phyloP scores from a whole-genome alignment of 441 rosid genomes.

The Flueggea neowawraea region DNA sequence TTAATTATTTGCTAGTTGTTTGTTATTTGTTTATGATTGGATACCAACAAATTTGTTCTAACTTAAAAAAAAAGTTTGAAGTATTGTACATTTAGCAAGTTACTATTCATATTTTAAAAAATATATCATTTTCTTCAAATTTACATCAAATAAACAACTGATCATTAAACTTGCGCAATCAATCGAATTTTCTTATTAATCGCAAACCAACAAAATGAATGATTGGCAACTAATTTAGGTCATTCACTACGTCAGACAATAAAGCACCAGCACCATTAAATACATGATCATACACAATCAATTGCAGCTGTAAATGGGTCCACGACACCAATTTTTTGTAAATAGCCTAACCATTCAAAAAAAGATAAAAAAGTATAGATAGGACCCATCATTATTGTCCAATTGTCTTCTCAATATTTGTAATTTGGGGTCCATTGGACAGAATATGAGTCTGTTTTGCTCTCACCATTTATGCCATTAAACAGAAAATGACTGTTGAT shows the following conservation, averaged over 20 bases:
- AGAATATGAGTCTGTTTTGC: background rate
- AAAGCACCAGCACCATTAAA: background rate
- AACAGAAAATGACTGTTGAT: conserved; percentile 25
- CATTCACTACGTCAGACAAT: conserved; percentile 4
- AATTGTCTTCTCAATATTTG: background rate
- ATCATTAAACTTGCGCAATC: too few species aligned
- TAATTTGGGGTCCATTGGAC: conserved; percentile 3
- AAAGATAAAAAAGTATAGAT: background rate
- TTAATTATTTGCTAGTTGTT: too few species aligned
- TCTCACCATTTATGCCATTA: conserved; percentile 5
- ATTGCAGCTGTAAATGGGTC: conserved; percentile 8
- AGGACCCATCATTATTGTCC: conserved; percentile 8
- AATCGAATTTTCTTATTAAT: too few species aligned
- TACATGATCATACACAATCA: background rate
- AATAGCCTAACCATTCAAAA: conserved; percentile 5
- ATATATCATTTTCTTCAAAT: too few species aligned
- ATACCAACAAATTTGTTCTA: too few species aligned
- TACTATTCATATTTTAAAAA: too few species aligned
- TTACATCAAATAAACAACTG: too few species aligned
- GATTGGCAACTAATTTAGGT: conserved; percentile 10
- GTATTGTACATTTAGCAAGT: too few species aligned
- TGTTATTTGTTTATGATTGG: too few species aligned
- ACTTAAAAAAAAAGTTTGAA: too few species aligned
- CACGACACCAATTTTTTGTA: conserved; percentile 3
- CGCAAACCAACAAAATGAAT: conserved; percentile 2